Evolutionary conservation across 208 protist species (phyloP).

Genomic region (Trypanosoma conorhini): DNA sequence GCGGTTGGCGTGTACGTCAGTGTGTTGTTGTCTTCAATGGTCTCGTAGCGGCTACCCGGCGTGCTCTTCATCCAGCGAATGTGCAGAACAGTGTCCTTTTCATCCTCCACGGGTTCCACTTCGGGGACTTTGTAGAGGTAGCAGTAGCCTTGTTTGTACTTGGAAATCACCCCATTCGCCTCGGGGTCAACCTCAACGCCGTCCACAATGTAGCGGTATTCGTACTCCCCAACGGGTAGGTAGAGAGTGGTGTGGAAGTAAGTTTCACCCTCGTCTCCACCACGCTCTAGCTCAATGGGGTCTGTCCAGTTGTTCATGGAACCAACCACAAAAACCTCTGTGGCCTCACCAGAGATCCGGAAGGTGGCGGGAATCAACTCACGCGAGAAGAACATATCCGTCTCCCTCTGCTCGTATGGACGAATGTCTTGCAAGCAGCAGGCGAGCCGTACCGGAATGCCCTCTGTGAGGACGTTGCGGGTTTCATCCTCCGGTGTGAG

Average conservation of each 20-base stretch:
- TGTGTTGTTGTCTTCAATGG: constrained; percentile 88
- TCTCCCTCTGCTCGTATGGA: constrained; percentile 71
- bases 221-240: constrained; percentile 88
- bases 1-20: constrained; percentile 74
- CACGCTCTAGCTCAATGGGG: constrained; percentile 87
- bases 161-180: constrained; percentile 75
- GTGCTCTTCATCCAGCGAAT: constrained; percentile 92
- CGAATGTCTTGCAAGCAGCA: constrained; percentile 93
- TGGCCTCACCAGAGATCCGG: constrained; percentile 86
- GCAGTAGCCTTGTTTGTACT: constrained; percentile 87
- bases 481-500: constrained; percentile 62
- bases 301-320: constrained; percentile 94
- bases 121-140: constrained; percentile 87
- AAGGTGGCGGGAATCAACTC: constrained; percentile 89
- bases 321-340: constrained; percentile 91
- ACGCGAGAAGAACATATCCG: constrained; percentile 84
- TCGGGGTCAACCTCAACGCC: constrained; percentile 89
- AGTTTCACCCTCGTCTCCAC: constrained; percentile 74
- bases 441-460: constrained; percentile 72
- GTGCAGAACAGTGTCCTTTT: constrained; percentile 88
- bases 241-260: constrained; percentile 93
- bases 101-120: constrained; percentile 65
- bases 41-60: constrained; percentile 67
- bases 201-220: constrained; percentile 95
- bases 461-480: constrained; percentile 72